These are phyloP conservation scores for Blastobotrys terrestris DNA, from an alignment of 805 yeast species.

Conservation along the genomic window DNA sequence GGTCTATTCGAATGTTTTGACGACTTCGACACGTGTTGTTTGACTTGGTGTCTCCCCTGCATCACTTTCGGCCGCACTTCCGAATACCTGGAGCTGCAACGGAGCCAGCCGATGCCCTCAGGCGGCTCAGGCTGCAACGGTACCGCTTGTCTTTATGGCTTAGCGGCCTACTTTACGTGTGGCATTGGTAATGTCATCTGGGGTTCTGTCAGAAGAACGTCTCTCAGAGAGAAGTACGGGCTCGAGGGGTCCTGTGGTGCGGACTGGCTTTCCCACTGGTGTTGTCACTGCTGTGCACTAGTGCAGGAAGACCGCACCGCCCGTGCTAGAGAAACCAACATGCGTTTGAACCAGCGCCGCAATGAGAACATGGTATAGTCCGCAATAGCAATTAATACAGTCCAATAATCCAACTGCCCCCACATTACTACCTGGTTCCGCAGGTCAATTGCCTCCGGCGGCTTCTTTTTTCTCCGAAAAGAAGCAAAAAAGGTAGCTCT, in stretches of 20 bases:
- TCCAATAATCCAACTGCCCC: too few species aligned
- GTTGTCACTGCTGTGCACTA: slow-evolving; percentile 1
- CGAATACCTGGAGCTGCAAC: neutral
- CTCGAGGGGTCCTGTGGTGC: neutral
- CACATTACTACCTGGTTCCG: too few species aligned
- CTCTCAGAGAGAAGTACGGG: neutral
- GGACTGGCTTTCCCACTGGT: neutral
- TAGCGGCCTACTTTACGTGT: neutral
- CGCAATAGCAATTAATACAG: too few species aligned
- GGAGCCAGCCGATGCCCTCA: neutral
- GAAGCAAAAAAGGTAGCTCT: too few species aligned
- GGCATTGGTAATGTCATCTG: neutral
- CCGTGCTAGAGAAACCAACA: neutral
- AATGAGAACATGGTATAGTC: neutral
- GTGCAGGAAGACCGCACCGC: slow-evolving; percentile 1
- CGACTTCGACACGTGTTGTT: neutral
- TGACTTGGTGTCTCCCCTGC: neutral
- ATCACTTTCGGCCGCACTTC: neutral
- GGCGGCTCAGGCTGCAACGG: neutral
- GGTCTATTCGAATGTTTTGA: neutral
- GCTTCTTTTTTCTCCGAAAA: too few species aligned
- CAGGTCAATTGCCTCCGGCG: too few species aligned
- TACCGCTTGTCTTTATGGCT: neutral
- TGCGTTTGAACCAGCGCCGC: neutral
- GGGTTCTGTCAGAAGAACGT: neutral